Conservation (phyloP, 2,329 filamentous ascomycete species). For the Pseudogymnoascus sp. region DNA sequence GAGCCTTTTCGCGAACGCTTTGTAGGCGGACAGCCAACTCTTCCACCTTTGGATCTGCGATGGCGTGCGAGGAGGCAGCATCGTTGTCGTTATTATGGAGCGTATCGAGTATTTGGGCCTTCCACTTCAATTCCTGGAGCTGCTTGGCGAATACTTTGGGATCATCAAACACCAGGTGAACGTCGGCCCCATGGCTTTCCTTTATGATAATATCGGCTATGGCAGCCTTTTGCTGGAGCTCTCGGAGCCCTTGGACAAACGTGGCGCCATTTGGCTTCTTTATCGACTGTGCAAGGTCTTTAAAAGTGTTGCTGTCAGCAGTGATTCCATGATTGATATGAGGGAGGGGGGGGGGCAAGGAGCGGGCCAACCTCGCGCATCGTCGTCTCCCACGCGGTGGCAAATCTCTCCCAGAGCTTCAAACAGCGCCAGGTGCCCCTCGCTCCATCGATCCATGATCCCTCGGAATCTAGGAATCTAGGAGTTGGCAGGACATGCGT, state of each 20-base stretch:
- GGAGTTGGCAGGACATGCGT: neutral
- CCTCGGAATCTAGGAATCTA: neutral
- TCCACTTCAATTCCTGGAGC: neutral
- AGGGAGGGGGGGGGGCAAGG: neutral
- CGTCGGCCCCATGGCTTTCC: neutral
- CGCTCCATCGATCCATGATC: slow-evolving; percentile 5
- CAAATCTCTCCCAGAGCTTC: slow-evolving; percentile 10
- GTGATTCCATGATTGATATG: neutral
- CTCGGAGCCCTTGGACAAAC: neutral
- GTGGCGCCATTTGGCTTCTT: neutral
- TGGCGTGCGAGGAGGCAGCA: neutral
- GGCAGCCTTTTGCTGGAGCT: neutral
- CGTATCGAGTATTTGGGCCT: neutral
- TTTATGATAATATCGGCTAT: neutral
- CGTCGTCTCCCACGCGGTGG: neutral
- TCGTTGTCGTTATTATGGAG: neutral
- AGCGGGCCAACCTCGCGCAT: slow-evolving; percentile 1
- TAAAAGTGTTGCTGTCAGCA: neutral
- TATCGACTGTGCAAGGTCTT: neutral
- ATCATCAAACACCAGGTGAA: neutral
- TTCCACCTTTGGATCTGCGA: neutral
- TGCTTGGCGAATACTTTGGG: neutral
- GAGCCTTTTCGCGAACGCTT: neutral
- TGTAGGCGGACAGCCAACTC: neutral
- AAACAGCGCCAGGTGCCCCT: slow-evolving; percentile 9